These are phyloP conservation scores for Penicillium waksmanii DNA, from an alignment of 495 filamentous ascomycete genomes.

Conservation along the genomic window DNA sequence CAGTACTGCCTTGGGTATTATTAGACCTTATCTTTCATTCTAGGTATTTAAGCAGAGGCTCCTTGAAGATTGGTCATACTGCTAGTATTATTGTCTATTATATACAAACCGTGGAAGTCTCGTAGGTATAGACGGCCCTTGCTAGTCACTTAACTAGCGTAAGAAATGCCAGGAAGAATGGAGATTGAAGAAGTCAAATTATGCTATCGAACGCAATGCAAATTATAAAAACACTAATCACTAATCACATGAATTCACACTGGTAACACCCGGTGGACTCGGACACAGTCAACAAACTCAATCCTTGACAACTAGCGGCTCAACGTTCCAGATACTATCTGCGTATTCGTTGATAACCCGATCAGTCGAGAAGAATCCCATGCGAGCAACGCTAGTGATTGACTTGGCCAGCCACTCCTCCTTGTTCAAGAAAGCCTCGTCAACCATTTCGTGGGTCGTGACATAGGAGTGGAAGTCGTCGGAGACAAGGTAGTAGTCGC, in stretches of 20 bases:
- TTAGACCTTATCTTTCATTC: too few relatives aligned
- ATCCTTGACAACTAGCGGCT: conserved; percentile 62
- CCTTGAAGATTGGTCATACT: too few relatives aligned
- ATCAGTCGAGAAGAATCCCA: conserved; percentile 98
- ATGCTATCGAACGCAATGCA: background rate
- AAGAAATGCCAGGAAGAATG: too few relatives aligned
- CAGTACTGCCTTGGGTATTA: too few relatives aligned
- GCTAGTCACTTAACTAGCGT: too few relatives aligned
- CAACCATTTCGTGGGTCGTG: conserved; percentile 85
- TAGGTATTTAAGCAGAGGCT: too few relatives aligned
- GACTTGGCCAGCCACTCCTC: conserved; percentile 90
- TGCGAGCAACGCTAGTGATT: conserved; percentile 83
- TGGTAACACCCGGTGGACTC: background rate
- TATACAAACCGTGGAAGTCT: too few relatives aligned
- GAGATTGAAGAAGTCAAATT: background rate
- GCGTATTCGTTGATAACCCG: conserved; percentile 98
- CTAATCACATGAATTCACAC: background rate
- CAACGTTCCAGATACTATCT: conserved; percentile 94
- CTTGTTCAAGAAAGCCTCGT: conserved; percentile 86
- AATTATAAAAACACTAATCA: background rate
- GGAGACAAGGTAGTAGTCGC: conserved; percentile 95
- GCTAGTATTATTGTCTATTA: too few relatives aligned
- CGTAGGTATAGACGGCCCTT: too few relatives aligned
- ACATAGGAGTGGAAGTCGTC: conserved; percentile 96
- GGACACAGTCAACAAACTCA: conserved; percentile 5